These are phyloP conservation scores for Aspergillus thermomutatus DNA, from an alignment of 2,329 filamentous ascomycete species.

Conservation along the genomic window DNA sequence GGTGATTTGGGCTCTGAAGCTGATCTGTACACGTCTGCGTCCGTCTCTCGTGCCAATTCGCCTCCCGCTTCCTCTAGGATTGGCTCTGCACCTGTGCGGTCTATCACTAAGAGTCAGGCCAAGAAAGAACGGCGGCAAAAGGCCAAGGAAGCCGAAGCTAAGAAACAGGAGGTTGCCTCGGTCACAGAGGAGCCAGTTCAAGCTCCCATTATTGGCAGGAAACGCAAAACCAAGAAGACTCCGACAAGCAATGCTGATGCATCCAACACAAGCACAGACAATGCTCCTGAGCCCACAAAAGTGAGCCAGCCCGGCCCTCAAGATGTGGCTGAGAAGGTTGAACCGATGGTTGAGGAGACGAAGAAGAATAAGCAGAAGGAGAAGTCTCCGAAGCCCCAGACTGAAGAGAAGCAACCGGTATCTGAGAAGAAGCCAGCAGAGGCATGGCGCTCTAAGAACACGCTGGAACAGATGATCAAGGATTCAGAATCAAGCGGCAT, in stretches of 20 bases:
- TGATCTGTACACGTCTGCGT: constrained; percentile 56
- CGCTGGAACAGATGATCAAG: constrained; percentile 36
- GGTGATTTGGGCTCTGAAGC: constrained; percentile 59
- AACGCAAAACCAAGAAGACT: constrained; percentile 56
- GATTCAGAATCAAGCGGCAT: constrained; percentile 35
- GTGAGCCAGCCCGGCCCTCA: constrained; percentile 9
- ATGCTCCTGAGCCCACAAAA: constrained; percentile 13
- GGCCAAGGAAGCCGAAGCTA: constrained; percentile 44
- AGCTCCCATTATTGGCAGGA: constrained; percentile 61
- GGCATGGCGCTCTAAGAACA: constrained; percentile 39
- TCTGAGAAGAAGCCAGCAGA: constrained; percentile 23
- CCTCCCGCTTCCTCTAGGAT: constrained; percentile 52
- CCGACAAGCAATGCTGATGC: constrained; percentile 25
- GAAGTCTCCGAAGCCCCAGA: constrained; percentile 15
- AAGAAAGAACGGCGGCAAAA: constrained; percentile 58
- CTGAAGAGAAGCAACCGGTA: constrained; percentile 17
- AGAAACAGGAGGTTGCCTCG: constrained; percentile 40
- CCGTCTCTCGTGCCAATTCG: constrained; percentile 58
- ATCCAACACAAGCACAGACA: constrained; percentile 9
- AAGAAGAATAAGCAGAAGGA: constrained; percentile 26
- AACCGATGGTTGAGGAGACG: constrained; percentile 18
- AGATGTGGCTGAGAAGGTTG: constrained; percentile 19
- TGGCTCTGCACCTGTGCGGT: constrained; percentile 57
- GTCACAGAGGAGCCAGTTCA: constrained; percentile 51
- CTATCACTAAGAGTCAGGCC: constrained; percentile 60